Evolutionary conservation across 768 basidiomycete species (phyloP).

Genomic region (Serendipita sp.): DNA sequence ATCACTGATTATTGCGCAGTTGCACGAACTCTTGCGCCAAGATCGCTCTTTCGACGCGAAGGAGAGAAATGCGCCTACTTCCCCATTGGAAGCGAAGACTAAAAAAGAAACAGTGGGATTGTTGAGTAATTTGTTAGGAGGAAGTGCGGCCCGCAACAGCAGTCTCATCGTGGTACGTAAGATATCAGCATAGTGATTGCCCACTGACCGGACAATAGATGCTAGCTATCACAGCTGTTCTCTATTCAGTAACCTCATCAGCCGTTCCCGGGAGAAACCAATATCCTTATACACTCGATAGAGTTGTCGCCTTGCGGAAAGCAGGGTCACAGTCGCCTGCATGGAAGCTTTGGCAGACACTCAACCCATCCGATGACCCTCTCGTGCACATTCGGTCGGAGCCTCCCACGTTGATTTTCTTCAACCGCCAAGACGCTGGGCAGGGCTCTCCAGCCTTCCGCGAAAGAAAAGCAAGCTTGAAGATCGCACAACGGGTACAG

Average conservation of each 20-base stretch:
- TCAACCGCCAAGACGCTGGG: conserved; percentile 29
- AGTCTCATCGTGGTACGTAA: neutral
- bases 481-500: neutral
- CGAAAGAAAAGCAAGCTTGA: conserved; percentile 19
- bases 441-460: conserved; percentile 15
- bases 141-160: conserved; percentile 6
- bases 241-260: neutral
- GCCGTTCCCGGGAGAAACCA: neutral
- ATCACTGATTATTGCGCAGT: conserved; percentile 25
- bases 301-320: neutral
- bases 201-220: neutral
- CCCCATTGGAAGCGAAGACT: neutral
- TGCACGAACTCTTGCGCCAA: conserved; percentile 74
- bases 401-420: conserved; percentile 58
- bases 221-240: neutral
- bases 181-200: neutral
- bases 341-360: conserved; percentile 55
- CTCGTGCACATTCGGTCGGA: conserved; percentile 69
- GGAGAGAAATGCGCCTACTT: neutral
- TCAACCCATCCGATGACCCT: conserved; percentile 53
- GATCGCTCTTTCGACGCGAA: conserved; percentile 31
- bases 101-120: conserved; percentile 76
- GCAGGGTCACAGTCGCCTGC: conserved; percentile 31
- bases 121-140: conserved; percentile 12
- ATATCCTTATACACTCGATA: neutral